These are phyloP conservation scores for Colletotrichum liaoningense DNA, from an alignment of 2,329 filamentous ascomycete genomes.

Conservation along the genomic window DNA sequence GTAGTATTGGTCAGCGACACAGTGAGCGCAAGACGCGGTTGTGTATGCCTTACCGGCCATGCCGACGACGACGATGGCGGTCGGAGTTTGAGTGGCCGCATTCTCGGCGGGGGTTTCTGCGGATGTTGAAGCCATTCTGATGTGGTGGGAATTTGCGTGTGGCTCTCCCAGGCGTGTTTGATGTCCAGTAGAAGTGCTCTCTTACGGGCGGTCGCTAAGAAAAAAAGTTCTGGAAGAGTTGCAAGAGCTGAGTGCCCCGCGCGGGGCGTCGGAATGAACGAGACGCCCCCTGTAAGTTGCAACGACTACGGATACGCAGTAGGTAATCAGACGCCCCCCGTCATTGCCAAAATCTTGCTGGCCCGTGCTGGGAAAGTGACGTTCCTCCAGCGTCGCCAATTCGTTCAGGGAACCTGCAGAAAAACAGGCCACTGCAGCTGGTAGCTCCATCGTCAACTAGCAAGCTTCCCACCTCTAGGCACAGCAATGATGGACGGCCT, in stretches of 20 bases:
- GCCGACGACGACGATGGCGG: conserved; percentile 91
- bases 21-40: conserved; percentile 1
- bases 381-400: conserved; percentile 23
- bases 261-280: conserved; percentile 29
- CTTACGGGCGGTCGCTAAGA: conserved; percentile 3
- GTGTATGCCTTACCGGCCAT: conserved; percentile 79
- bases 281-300: conserved; percentile 9
- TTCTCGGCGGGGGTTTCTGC: conserved; percentile 36
- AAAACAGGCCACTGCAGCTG: neutral
- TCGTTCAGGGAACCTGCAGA: neutral
- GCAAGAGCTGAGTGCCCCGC: conserved; percentile 34
- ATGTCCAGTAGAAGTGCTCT: neutral
- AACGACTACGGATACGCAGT: neutral
- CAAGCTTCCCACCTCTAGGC: neutral
- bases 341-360: conserved; percentile 14
- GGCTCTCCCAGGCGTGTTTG: conserved; percentile 10
- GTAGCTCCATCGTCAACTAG: neutral
- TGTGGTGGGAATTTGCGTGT: conserved; percentile 3
- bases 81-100: conserved; percentile 62
- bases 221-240: conserved; percentile 38
- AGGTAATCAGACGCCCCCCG: conserved; percentile 11
- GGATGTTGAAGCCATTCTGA: conserved; percentile 38
- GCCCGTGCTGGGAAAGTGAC: conserved; percentile 30
- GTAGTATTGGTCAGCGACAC: conserved; percentile 27
- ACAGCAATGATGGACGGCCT: conserved; percentile 60